Evolutionary conservation across 257 asterid genomes (phyloP), one percentile per base, ranked within the genome.

Genomic region (Cruciata laevipes): DNA sequence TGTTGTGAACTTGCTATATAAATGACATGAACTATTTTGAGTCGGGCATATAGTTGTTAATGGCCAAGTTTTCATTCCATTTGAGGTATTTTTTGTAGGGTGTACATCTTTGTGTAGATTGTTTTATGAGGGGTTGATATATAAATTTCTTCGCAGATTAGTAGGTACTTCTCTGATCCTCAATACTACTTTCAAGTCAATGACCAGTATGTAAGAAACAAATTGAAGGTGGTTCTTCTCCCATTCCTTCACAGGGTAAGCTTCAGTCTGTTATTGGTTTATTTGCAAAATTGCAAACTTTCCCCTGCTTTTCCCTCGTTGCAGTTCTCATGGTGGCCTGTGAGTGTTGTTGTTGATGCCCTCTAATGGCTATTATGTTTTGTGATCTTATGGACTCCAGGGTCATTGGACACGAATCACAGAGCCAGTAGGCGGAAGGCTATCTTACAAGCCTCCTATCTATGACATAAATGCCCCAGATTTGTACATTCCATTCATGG

Each of bases 401-500:
- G 79, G 76, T 40, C 79, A 75, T 61, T 75, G 79, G 76, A 75
- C 79, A 53, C 63, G 79, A 62, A 71, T 75, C 61, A 75, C 79
- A 12, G 79, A 75, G 37, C 76, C 79, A 27, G 79, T 75, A 21
- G 79, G 79, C 55, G 79, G 79, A 38, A 75, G 79, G 69, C 76
- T 75, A 7, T 75, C 79, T 21, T 75, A 75, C 75, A 75, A 66
- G 76, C 76, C 79, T 27, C 79, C 79, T 10, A 66, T 75, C 61
- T 75, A 75, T 71, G 79, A 75, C 40, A 75, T 75, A 52, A 75
- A 75, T 66, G 79, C 79, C 37, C 79, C 79, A 27, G 79, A 75
- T 57, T 71, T 75, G 73, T 75, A 75, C 66, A 75, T 75, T 44
- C 84, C 84, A 12, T 73, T 73, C 73, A 80, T 80, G 84, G 81